Percentiles rank a stretch among this genome's conserved stretches.
Conservation (phyloP, 768 basidiomycete species). For the Trametes maxima region DNA sequence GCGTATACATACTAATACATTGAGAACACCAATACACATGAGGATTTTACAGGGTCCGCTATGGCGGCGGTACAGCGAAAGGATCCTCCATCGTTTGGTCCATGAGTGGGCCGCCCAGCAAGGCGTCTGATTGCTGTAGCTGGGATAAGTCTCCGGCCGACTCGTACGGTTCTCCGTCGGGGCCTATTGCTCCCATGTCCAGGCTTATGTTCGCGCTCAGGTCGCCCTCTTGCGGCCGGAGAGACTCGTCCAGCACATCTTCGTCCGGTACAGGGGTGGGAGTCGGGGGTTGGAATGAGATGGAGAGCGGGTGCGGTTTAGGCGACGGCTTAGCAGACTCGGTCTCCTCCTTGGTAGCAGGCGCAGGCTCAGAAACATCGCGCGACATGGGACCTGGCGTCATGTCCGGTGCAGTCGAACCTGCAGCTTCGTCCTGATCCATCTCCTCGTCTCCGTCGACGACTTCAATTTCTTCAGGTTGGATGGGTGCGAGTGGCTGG, state of each 20-base stretch:
- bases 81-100: constrained; percentile 58
- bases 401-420: constrained; percentile 44
- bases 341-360: constrained; percentile 41
- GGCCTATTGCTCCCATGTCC: constrained; percentile 65
- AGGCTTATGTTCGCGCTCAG: constrained; percentile 47
- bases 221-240: constrained; percentile 55
- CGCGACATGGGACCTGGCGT: constrained; percentile 33
- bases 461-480: constrained; percentile 73
- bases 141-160: constrained; percentile 56
- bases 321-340: constrained; percentile 57
- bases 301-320: constrained; percentile 64
- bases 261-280: constrained; percentile 39
- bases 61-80: constrained; percentile 42
- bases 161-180: constrained; percentile 65
- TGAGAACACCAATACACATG: not conserved
- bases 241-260: constrained; percentile 53
- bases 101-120: constrained; percentile 60
- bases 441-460: constrained; percentile 78
- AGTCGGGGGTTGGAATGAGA: constrained; percentile 50
- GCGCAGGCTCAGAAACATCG: constrained; percentile 39
- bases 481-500: constrained; percentile 79
- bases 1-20: constrained; percentile 5
- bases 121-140: constrained; percentile 50
- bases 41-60: not conserved
- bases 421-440: constrained; percentile 61